Base-by-base conservation (phyloP, 139 green algal genomes). In the Coccomyxa sp. region DNA sequence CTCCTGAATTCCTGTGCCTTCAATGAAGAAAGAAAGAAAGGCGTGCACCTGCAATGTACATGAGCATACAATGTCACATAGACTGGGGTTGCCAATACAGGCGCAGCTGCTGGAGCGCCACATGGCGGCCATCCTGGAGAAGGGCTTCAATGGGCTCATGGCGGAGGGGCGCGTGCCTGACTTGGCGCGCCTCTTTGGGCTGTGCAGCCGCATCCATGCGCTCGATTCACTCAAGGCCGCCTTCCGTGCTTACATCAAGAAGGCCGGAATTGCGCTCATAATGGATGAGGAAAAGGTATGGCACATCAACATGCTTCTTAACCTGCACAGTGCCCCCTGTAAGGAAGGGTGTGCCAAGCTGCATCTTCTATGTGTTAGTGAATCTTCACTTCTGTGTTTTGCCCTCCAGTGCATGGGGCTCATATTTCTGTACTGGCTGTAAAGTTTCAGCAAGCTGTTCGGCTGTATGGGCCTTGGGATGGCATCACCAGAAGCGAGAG, bases 251-350 rank as follows among this genome's bases (percentile, higher is more conserved):
- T 93, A 98, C 89, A 91, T 98, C 45, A 91, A 91, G 30, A 80
- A 81, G 0, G 87, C 85, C 0, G 96, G 95, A 7, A 81, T 89
- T 27, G 86, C 83, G 7, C 82, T 98, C 10, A 92, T 99, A 13
- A 90, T 92, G 82, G 95, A 99, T 81, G 93, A 96, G 81, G 91
- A 96, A 68, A 98, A 98, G 88, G 92, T 95, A 77, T 28, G 86
- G 27, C 16, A 67, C 18, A 21, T 71, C 21, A 25, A 71, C 18
- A 71, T 25, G 18, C 63, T 31, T 78, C 71, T n/a, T n/a, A n/a
- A 28, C 58, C n/a, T 31, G 25, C 71, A 51, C 21, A 75, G 21
- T 51, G 38, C 38, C n/a, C n/a, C n/a, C 38, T 51, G 38, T 51
- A 51, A 51, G 38, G 38, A 51, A 51, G 38, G 38, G 38, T 51